Percentiles rank a stretch among this genome's conserved stretches.
These are phyloP conservation scores for Alternaria burnsii DNA, from an alignment of 2,329 filamentous ascomycete species.

Conservation along the genomic window DNA sequence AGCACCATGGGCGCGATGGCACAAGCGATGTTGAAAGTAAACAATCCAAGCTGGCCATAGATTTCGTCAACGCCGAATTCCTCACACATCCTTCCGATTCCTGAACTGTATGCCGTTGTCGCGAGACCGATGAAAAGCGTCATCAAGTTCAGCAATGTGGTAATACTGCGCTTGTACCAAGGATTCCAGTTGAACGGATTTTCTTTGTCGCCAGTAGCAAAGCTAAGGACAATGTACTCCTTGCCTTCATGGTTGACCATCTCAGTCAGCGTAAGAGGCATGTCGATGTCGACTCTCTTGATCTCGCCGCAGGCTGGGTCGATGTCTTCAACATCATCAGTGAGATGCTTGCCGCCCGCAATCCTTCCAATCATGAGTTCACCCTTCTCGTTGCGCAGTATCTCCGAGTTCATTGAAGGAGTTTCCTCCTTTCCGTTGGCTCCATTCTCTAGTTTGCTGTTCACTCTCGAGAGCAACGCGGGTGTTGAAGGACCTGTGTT, in stretches of 20 bases:
- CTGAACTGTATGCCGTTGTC: slow-evolving; percentile 39
- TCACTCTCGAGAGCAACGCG: slow-evolving; percentile 22
- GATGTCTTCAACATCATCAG: slow-evolving; percentile 31
- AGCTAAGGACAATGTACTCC: slow-evolving; percentile 37
- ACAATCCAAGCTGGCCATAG: slow-evolving; percentile 36
- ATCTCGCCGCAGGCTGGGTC: slow-evolving; percentile 36
- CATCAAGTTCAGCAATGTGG: slow-evolving; percentile 40
- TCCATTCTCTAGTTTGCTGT: slow-evolving; percentile 21
- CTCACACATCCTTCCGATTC: slow-evolving; percentile 38
- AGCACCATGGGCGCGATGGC: slow-evolving; percentile 39
- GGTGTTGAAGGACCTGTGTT: slow-evolving; percentile 23
- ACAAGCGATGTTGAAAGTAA: slow-evolving; percentile 40
- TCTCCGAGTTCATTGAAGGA: slow-evolving; percentile 24
- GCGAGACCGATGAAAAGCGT: slow-evolving; percentile 39
- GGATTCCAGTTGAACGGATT: slow-evolving; percentile 42
- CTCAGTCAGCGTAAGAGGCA: slow-evolving; percentile 38
- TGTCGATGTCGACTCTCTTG: slow-evolving; percentile 38
- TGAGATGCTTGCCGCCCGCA: slow-evolving; percentile 35
- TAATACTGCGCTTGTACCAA: slow-evolving; percentile 41
- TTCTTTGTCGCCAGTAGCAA: slow-evolving; percentile 36
- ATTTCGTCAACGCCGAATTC: slow-evolving; percentile 35
- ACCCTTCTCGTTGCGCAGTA: slow-evolving; percentile 34
- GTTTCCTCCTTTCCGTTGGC: slow-evolving; percentile 5
- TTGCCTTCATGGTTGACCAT: slow-evolving; percentile 37
- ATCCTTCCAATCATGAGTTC: slow-evolving; percentile 33